Conservation (phyloP, 306 rosid species). For the Mimosa pudica region DNA sequence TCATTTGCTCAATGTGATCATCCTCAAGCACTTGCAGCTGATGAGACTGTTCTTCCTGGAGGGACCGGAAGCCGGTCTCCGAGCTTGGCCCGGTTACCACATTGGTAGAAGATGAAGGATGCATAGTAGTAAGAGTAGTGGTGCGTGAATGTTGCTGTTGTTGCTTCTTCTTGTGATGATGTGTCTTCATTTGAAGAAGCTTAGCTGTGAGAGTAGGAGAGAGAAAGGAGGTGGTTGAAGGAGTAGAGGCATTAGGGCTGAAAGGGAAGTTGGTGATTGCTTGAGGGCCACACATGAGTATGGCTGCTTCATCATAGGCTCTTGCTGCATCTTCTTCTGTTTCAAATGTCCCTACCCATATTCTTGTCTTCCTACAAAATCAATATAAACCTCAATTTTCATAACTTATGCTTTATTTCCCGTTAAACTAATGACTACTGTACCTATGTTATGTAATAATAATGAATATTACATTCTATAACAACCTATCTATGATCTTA, state of each 20-base stretch:
- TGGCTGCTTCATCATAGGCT: conserved; percentile 93
- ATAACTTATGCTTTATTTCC: too few species aligned
- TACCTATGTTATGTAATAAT: too few species aligned
- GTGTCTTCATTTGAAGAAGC: conserved; percentile 53
- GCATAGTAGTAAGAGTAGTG: not conserved
- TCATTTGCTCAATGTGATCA: conserved; percentile 87
- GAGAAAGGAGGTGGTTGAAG: conserved; percentile 55
- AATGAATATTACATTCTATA: too few species aligned
- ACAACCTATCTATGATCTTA: too few species aligned
- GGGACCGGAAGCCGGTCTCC: conserved; percentile 38
- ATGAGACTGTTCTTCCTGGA: conserved; percentile 46
- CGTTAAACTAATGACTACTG: too few species aligned
- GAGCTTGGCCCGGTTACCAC: conserved; percentile 37
- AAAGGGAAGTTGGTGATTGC: conserved; percentile 52
- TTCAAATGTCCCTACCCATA: conserved; percentile 87
- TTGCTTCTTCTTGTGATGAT: not conserved
- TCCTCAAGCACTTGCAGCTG: conserved; percentile 68
- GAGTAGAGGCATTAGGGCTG: conserved; percentile 38
- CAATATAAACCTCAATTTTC: not conserved
- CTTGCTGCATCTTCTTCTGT: conserved; percentile 88
- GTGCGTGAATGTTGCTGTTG: conserved; percentile 5
- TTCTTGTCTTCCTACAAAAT: conserved; percentile 62
- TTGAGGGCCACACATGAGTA: conserved; percentile 76
- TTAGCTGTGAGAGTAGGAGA: conserved; percentile 66
- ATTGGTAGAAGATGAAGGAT: not conserved